Conservation (phyloP, 2,329 filamentous ascomycete species). For the Huntiella bhutanensis region DNA sequence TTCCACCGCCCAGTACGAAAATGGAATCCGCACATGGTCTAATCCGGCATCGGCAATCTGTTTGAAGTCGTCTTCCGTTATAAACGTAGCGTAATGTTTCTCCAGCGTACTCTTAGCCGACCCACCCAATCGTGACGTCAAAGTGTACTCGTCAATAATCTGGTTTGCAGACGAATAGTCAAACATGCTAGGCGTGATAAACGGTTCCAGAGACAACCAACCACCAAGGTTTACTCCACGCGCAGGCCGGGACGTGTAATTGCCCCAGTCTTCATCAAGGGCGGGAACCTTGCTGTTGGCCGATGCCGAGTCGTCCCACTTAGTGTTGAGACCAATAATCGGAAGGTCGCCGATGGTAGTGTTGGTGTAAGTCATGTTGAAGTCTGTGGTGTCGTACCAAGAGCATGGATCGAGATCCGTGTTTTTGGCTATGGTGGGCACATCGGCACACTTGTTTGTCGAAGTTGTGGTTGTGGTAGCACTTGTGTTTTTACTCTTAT, state of each 20-base stretch:
- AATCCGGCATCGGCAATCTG: conserved; percentile 76
- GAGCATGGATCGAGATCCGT: conserved; percentile 74
- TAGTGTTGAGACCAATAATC: conserved; percentile 69
- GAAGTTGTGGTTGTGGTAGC: conserved; percentile 1
- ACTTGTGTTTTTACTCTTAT: conserved; percentile 32
- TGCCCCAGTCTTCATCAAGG: conserved; percentile 54
- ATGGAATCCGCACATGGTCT: conserved; percentile 92
- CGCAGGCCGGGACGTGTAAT: conserved; percentile 61
- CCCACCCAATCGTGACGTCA: conserved; percentile 51
- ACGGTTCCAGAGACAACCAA: conserved; percentile 86
- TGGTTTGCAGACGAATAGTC: conserved; percentile 40
- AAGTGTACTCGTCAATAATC: conserved; percentile 76
- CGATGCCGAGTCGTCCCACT: conserved; percentile 66
- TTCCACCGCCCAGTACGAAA: conserved; percentile 83
- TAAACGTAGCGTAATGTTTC: conserved; percentile 76
- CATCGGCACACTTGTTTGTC: conserved; percentile 31
- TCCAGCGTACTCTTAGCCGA: conserved; percentile 52
- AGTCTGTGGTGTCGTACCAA: conserved; percentile 78
- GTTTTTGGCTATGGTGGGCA: conserved; percentile 48
- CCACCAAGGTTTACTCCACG: conserved; percentile 85
- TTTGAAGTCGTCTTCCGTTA: conserved; percentile 65
- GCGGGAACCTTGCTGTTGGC: conserved; percentile 68
- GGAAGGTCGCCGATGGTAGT: conserved; percentile 71
- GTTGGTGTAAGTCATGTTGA: conserved; percentile 87
- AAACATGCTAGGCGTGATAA: conserved; percentile 89